Base-by-base conservation (phyloP, 495 filamentous ascomycete species). In the Lepraria neglecta region DNA sequence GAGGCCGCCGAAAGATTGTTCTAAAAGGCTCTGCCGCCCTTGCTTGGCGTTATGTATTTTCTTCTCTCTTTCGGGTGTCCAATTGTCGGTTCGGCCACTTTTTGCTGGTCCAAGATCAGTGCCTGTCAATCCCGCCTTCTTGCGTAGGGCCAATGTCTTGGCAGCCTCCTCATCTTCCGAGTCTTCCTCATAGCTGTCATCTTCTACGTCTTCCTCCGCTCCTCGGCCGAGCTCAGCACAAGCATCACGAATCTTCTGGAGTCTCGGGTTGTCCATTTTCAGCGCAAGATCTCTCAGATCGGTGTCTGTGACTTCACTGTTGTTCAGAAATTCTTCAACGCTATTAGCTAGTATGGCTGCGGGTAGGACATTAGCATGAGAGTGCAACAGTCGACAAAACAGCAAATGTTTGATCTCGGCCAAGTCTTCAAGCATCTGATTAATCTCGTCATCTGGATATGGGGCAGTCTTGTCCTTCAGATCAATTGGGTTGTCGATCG, bases 231-330 rank as follows among this genome's bases (percentile, higher is more conserved):
- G 74, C 67, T 82, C 79, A 17, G 80, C 77, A 65, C 78, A 81
- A 21, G 79, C 78, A 67, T 81, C 76, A 24, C 78, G 73, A 35
- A 81, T 74, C 14, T 76, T 73, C 64, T 81, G 74, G 5, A 78
- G 68, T 35, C 68, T 71, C 19, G 77, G 77, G 31, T 71, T 64
- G 45, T 80, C 76, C 19, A 82, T 67, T 52, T 72, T 75, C 21
- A 81, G 70, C 45, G 75, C 78, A 7, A 81, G 65, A 60, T 81
- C 79, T 21, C 77, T 69, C 10, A 82, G 60, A 56, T 80, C 77
- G 1, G 76, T 67, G 31, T 71, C 71, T 2, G 74, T 69, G 24
- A 81, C 71, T 17, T 75, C 68, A 24, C 69, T 55, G 46, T 80
- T 72, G 7, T 68, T 68, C 12, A 82, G 68, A 56, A 81, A 82